Base-by-base conservation (phyloP, 805 yeast genomes). In the Hagleromyces aurorensis region DNA sequence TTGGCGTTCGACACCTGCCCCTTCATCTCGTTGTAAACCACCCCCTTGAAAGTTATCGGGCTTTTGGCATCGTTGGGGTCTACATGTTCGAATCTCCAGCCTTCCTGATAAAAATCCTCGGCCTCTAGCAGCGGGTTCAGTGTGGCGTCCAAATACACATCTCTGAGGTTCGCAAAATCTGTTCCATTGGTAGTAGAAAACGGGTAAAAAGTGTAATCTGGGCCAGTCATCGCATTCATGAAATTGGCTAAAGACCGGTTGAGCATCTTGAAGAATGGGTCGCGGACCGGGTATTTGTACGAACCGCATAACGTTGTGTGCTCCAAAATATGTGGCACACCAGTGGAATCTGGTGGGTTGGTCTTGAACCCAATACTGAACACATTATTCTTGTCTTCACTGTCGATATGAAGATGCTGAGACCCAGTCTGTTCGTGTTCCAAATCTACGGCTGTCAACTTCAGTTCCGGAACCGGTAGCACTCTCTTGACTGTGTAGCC, bases 171-270 rank as follows among this genome's bases (percentile, higher is more conserved):
- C 18, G 69, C 68, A 54, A 70, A 91, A 53, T 91, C 98, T 32
- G 71, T 72, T 23, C 58, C 54, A 56, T 91, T 91, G 7, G 97
- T 89, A 2, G 98, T 91, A 16, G 97, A 82, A 64, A 91, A 91
- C 4, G 98, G 98, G 48, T 82, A 91, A 56, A 76, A 87, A 0
- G 98, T 91, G 51, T 86, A 87, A 57, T 91, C 97, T 45, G 82
- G 87, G 13, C 94, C 98, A 0, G 98, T 91, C 96, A 91, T 84
- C 6, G 98, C 98, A 54, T 91, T 91, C 98, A 91, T 91, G 58
- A 86, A 91, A 54, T 85, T 91, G 19, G 96, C 77, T 47, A 91
- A 62, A n/a, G 96, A 85, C 40, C 96, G 63, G 55, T 86, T 89
- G 36, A 89, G 65, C 98, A 91, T 91, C 55, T 89, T 89, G 70